Percentiles rank a stretch among this genome's conserved stretches.
Conservation (phyloP, 2,329 filamentous ascomycete species). For the Thelonectria discophora region DNA sequence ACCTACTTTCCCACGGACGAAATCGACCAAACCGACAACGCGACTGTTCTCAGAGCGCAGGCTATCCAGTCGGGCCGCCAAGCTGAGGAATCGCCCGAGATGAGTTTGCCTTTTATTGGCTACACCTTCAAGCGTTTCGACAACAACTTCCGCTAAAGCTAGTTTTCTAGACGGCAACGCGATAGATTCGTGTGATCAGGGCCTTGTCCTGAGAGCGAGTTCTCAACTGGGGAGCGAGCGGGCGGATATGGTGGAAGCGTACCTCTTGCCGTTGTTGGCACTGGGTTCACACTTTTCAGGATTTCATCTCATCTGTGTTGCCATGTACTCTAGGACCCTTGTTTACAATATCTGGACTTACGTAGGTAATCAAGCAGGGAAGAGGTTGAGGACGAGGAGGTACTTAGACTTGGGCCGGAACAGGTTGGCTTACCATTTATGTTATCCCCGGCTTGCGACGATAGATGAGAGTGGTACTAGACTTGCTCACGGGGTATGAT, state of each 20-base stretch:
- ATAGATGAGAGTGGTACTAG: constrained; percentile 29
- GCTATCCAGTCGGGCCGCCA: constrained; percentile 73
- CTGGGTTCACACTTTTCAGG: neutral
- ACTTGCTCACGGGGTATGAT: constrained; percentile 30
- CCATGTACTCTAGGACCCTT: constrained; percentile 15
- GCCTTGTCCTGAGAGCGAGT: constrained; percentile 36
- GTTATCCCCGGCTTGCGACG: constrained; percentile 36
- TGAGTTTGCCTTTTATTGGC: constrained; percentile 81
- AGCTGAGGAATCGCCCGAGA: constrained; percentile 85
- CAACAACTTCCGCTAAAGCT: constrained; percentile 68
- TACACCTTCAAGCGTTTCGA: constrained; percentile 92
- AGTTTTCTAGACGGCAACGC: constrained; percentile 11
- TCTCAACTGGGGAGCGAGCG: neutral
- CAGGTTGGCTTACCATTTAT: constrained; percentile 30
- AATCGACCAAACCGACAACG: constrained; percentile 95
- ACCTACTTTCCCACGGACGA: constrained; percentile 99
- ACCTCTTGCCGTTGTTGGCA: constrained; percentile 9
- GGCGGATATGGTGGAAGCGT: neutral
- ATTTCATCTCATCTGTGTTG: constrained; percentile 6
- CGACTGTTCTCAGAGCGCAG: constrained; percentile 84
- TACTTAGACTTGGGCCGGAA: constrained; percentile 29
- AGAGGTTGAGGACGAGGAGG: constrained; percentile 15
- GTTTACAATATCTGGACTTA: constrained; percentile 18
- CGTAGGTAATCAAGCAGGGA: constrained; percentile 13
- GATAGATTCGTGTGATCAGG: constrained; percentile 8